A percentile compares a stretch with the other conserved stretches of the same genome.
Conservation (phyloP, 768 basidiomycete genomes). For the Boletus coccyginus region DNA sequence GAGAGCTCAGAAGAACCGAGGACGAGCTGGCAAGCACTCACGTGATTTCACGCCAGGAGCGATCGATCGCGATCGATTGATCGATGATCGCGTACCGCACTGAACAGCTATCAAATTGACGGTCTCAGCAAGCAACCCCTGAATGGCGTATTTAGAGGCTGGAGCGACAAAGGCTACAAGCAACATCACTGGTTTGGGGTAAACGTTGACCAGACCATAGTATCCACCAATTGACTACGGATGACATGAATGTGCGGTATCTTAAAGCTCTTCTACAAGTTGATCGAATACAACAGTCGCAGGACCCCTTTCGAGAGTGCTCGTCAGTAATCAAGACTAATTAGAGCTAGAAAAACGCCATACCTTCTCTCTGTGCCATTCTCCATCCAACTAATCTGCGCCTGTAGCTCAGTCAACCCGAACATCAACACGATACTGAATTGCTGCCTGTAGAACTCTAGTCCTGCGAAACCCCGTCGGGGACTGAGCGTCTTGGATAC, state of each 20-base stretch:
- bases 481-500: conserved; percentile 31
- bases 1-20: no score
- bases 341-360: not conserved
- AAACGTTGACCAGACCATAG: not conserved
- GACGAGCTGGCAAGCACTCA: no score
- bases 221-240: not conserved
- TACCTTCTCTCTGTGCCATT: conserved; percentile 27
- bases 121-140: no score
- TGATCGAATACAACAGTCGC: conserved; percentile 33
- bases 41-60: no score
- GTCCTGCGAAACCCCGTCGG: conserved; percentile 26
- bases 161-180: not conserved
- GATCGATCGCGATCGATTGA: no score
- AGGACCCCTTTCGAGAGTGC: conserved; percentile 22
- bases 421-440: conserved; percentile 43
- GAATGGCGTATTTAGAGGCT: no score
- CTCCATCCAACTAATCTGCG: conserved; percentile 45
- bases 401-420: conserved; percentile 46
- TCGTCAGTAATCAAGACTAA: not conserved
- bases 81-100: no score
- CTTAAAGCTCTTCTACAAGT: conserved; percentile 27
- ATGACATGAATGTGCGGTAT: not conserved
- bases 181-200: not conserved
- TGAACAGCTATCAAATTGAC: no score
- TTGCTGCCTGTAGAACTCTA: conserved; percentile 30